Evolutionary conservation across 192 early-diverging fungal species (phyloP), one percentile per base, ranked within the genome.

Genomic region (Oehlia diaphana): DNA sequence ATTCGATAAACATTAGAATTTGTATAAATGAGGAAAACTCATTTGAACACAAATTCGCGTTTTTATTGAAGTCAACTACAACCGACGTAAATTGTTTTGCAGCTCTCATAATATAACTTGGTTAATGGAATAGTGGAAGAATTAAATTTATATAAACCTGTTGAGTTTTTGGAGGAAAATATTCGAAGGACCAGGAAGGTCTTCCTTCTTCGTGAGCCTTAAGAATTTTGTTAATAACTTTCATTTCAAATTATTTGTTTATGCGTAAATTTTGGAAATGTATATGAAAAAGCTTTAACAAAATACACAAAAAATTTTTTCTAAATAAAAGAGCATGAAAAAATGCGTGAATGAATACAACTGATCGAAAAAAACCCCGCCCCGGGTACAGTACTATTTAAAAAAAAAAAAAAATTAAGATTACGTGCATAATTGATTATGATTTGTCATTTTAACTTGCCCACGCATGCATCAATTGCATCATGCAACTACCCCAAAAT

Each of bases 81-180:
- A 2, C n/a, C 9, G 64, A 66, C n/a, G 31, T 9, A 66, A 66
- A 7, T 9, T 28, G 9, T 12, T 9, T 44, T 49, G 47, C 72
- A 53, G 3, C 8, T 12, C 16, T 72, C 39, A n/a, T 78, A 74
- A 77, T 31, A 77, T 14, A 31, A 47, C 44, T 47, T 47, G 44
- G 6, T 42, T 47, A 12, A 9, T 47, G 9, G 72, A 37, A 9
- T 42, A 42, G 39, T 42, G 49, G 49, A n/a, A 19, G 35, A 63
- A 21, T 13, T 39, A 77, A 26, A 47, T 47, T 77, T 12, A 50
- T 78, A 26, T 53, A 80, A 87, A 88, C 89, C 85, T 91, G 88
- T 66, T 93, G 91, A n/a, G 98, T 99, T 86, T 97, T 99, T 64
- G 98, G 98, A 44, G 98, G 97, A 80, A 98, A 99, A 87, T 94